These are phyloP conservation scores for Gossypium gossypioides DNA, from an alignment of 441 rosid species.

Conservation along the genomic window DNA sequence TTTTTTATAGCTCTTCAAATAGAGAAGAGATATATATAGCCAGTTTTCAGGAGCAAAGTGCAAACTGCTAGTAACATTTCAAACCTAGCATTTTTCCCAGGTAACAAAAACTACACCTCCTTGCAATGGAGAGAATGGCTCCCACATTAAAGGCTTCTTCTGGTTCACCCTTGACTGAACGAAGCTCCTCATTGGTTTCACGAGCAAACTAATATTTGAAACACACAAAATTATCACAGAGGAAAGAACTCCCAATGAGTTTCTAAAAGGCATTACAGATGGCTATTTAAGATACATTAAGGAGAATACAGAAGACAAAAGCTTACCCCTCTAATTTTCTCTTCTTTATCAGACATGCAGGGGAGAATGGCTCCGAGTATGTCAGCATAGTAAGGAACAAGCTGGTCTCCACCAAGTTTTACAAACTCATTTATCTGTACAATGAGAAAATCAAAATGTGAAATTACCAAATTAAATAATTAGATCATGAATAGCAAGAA, in stretches of 20 bases:
- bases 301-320: background rate
- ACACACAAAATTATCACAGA: background rate
- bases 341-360: slow-evolving; percentile 97
- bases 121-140: slow-evolving; percentile 82
- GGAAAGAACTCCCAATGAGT: slow-evolving; percentile 9
- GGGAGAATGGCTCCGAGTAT: slow-evolving; percentile 97
- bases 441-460: background rate
- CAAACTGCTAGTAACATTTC: slow-evolving; percentile 14
- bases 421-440: slow-evolving; percentile 97
- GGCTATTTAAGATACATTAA: slow-evolving; percentile 9
- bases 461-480: background rate
- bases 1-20: slow-evolving; percentile 11
- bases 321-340: slow-evolving; percentile 96
- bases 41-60: slow-evolving; percentile 2
- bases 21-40: slow-evolving; percentile 13
- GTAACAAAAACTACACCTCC: slow-evolving; percentile 55
- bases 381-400: slow-evolving; percentile 88
- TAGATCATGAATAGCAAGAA: slow-evolving; percentile 2
- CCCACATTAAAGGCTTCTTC: slow-evolving; percentile 84
- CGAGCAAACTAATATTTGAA: slow-evolving; percentile 73
- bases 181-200: slow-evolving; percentile 98
- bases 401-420: slow-evolving; percentile 99
- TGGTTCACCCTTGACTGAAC: slow-evolving; percentile 75
- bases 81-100: slow-evolving; percentile 18
- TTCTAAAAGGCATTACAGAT: background rate